Evolutionary conservation across 345 rosid genomes (phyloP).

Genomic region (Diplotaxis tenuifolia): DNA sequence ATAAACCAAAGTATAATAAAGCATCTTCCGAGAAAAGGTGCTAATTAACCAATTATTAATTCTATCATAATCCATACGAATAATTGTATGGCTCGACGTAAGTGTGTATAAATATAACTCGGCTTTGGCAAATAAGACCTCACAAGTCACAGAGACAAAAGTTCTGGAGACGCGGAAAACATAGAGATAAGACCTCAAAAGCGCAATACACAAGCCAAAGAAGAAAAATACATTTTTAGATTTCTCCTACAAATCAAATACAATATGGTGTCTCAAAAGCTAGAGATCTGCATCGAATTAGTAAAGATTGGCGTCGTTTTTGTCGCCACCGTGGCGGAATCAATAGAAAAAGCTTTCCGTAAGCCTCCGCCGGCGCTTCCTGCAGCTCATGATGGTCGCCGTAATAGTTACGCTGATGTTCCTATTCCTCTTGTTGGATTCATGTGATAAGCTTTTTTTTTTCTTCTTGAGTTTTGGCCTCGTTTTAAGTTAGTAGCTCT

Average conservation of each 20-base stretch:
- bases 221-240: background rate
- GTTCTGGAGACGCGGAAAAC: slow-evolving; percentile 24
- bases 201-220: slow-evolving; percentile 17
- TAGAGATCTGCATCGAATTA: slow-evolving; percentile 48
- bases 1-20: slow-evolving; percentile 22
- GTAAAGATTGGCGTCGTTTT: slow-evolving; percentile 47
- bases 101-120: slow-evolving; percentile 20
- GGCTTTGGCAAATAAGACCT: slow-evolving; percentile 22
- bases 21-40: slow-evolving; percentile 26
- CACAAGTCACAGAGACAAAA: slow-evolving; percentile 31
- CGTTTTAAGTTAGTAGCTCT: slow-evolving; percentile 23
- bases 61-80: slow-evolving; percentile 22
- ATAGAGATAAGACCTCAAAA: slow-evolving; percentile 24
- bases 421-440: slow-evolving; percentile 51
- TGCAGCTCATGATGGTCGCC: slow-evolving; percentile 11
- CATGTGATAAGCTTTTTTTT: slow-evolving; percentile 39
- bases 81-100: background rate
- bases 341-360: slow-evolving; percentile 37
- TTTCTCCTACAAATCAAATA: slow-evolving; percentile 1
- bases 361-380: slow-evolving; percentile 19
- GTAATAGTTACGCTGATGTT: slow-evolving; percentile 21
- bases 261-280: slow-evolving; percentile 49
- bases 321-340: slow-evolving; percentile 47
- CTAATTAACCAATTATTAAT: slow-evolving; percentile 16
- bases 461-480: slow-evolving; percentile 19